Percentiles rank a stretch among this genome's conserved stretches.
phyloP scores from a whole-genome alignment of 1,139 yeast genomes.

The Blastobotrys proliferans region DNA sequence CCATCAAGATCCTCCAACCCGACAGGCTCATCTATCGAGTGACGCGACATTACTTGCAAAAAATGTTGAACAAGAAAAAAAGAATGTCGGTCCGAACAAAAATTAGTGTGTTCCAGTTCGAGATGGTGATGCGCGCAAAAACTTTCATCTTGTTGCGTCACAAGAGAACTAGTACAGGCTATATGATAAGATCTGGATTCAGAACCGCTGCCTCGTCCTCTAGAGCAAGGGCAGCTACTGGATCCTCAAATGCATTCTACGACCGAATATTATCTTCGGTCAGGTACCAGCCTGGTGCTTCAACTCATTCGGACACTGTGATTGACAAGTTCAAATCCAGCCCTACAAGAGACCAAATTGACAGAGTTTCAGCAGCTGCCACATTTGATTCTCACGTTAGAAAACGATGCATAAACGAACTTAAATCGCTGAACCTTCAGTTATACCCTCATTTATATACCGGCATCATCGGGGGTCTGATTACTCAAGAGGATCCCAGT shows the following conservation, averaged over 20 bases:
- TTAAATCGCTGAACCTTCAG: neutral
- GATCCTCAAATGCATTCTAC: no score
- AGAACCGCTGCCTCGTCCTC: no score
- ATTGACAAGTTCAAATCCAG: no score
- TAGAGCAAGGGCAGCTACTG: no score
- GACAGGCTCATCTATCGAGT: conserved; percentile 28
- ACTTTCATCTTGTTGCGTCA: no score
- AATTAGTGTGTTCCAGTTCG: neutral
- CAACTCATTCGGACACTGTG: no score
- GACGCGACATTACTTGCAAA: conserved; percentile 15
- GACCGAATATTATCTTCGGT: no score
- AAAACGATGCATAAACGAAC: neutral
- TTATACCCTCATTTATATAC: conserved; percentile 7
- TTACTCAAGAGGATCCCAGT: conserved; percentile 3
- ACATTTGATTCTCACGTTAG: neutral
- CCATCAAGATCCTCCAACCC: conserved; percentile 23
- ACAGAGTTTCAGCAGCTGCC: neutral
- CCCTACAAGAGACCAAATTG: no score
- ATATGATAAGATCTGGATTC: no score
- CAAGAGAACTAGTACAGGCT: no score
- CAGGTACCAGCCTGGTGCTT: no score
- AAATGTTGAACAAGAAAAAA: neutral
- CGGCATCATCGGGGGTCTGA: conserved; percentile 11
- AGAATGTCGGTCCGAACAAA: neutral
- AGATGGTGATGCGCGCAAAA: no score